Evolutionary conservation across 495 filamentous ascomycete species (phyloP).

Genomic region (Venustampulla echinocandica): DNA sequence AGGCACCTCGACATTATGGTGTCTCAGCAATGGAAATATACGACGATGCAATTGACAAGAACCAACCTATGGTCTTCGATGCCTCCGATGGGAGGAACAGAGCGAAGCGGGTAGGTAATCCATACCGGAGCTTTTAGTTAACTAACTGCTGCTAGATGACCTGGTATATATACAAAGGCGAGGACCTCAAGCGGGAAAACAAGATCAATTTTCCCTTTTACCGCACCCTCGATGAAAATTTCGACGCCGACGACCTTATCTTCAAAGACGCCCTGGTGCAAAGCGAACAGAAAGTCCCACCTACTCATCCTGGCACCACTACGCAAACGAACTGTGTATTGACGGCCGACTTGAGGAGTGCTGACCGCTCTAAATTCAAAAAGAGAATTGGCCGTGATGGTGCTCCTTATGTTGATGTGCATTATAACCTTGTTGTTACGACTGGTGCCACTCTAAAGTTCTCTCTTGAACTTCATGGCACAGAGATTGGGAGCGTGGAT

Average conservation of each 20-base stretch:
- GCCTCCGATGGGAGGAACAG: neutral
- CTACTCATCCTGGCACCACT: constrained; percentile 1
- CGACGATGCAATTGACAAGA: constrained; percentile 15
- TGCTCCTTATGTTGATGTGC: constrained; percentile 9
- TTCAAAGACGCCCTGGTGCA: constrained; percentile 12
- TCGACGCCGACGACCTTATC: constrained; percentile 6
- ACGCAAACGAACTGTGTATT: constrained; percentile 1
- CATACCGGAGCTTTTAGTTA: neutral
- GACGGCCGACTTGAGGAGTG: constrained; percentile 10
- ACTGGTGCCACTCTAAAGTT: constrained; percentile 21
- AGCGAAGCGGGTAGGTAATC: neutral
- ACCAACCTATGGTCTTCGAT: constrained; percentile 8
- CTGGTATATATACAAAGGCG: constrained; percentile 35
- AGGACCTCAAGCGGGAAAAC: constrained; percentile 29
- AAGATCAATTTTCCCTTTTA: constrained; percentile 33
- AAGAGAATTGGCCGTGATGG: constrained; percentile 9
- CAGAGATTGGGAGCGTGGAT: constrained; percentile 20
- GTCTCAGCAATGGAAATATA: constrained; percentile 22
- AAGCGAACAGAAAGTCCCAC: neutral
- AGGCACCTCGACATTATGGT: constrained; percentile 33
- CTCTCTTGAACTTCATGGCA: constrained; percentile 18
- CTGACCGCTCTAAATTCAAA: constrained; percentile 6
- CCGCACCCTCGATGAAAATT: constrained; percentile 21
- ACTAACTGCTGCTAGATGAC: constrained; percentile 24
- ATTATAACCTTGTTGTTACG: constrained; percentile 19